Percentiles rank a stretch among this genome's conserved stretches.
Conservation (phyloP, 805 yeast genomes). For the Cyberlindnera sargentensis region DNA sequence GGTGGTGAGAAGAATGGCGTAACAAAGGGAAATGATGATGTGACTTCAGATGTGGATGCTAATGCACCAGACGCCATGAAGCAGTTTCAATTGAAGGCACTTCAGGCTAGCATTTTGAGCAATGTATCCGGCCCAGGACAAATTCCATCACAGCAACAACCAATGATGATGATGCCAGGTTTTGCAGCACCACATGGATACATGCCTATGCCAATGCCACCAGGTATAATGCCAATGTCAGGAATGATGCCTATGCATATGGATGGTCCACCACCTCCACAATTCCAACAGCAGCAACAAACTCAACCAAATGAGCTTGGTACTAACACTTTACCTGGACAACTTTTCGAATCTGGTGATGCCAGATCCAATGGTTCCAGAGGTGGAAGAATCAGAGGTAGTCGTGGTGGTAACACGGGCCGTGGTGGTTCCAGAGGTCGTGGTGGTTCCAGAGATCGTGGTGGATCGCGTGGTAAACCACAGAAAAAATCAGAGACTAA, state of each 20-base stretch:
- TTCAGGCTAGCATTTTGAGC: slow-evolving; percentile 13
- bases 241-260: not conserved
- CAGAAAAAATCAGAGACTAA: too few relatives aligned
- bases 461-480: slow-evolving; percentile 2
- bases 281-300: too few relatives aligned
- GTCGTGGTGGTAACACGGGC: slow-evolving; percentile 3
- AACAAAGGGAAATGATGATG: slow-evolving; percentile 25
- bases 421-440: slow-evolving; percentile 2
- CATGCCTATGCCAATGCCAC: slow-evolving; percentile 4
- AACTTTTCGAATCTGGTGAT: not conserved
- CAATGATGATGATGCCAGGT: slow-evolving; percentile 15
- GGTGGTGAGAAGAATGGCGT: slow-evolving; percentile 19
- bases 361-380: not conserved
- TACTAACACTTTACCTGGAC: too few relatives aligned
- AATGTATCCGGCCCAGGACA: slow-evolving; percentile 20
- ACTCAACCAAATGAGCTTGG: too few relatives aligned
- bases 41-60: slow-evolving; percentile 10
- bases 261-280: not conserved
- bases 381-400: slow-evolving; percentile 8
- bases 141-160: slow-evolving; percentile 5
- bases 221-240: not conserved
- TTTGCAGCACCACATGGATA: slow-evolving; percentile 8
- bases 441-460: slow-evolving; percentile 1
- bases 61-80: slow-evolving; percentile 17
- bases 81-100: slow-evolving; percentile 22